phyloP scores from a whole-genome alignment of 1,284 basidiomycete species.

The Chalciporus sp. region DNA sequence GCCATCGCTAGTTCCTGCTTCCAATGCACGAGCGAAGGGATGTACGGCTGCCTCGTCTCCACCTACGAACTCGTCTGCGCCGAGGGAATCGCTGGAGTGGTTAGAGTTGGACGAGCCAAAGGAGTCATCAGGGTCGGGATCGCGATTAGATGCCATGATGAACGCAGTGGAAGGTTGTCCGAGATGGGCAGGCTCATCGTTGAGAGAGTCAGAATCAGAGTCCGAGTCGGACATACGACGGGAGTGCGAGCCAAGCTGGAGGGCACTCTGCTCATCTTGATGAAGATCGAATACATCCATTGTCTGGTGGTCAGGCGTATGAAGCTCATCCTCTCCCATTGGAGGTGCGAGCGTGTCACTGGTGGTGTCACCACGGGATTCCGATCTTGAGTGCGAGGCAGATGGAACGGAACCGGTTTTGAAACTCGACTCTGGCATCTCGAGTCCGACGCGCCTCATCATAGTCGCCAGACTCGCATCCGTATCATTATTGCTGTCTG shows the following conservation, averaged over 20 bases:
- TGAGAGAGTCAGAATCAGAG: slow-evolving; percentile 50
- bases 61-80: slow-evolving; percentile 41
- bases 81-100: slow-evolving; percentile 52
- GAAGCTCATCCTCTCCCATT: slow-evolving; percentile 4
- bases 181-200: slow-evolving; percentile 46
- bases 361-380: slow-evolving; percentile 11
- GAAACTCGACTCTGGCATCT: slow-evolving; percentile 21
- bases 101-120: slow-evolving; percentile 49
- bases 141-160: slow-evolving; percentile 48
- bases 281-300: slow-evolving; percentile 30
- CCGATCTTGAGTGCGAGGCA: slow-evolving; percentile 9
- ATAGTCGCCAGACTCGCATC: slow-evolving; percentile 50
- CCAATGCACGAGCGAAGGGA: slow-evolving; percentile 50
- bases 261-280: slow-evolving; percentile 23
- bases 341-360: slow-evolving; percentile 2
- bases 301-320: slow-evolving; percentile 30
- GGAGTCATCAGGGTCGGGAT: slow-evolving; percentile 49
- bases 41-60: slow-evolving; percentile 46
- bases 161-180: slow-evolving; percentile 62
- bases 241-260: slow-evolving; percentile 13
- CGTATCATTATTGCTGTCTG: slow-evolving; percentile 46
- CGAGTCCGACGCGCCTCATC: slow-evolving; percentile 53
- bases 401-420: slow-evolving; percentile 17
- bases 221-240: slow-evolving; percentile 23
- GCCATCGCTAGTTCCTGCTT: slow-evolving; percentile 44